Evolutionary conservation across 352 stramenopile genomes (phyloP), one percentile per base, ranked within the genome.

Genomic region (Phytophthora crassamura): DNA sequence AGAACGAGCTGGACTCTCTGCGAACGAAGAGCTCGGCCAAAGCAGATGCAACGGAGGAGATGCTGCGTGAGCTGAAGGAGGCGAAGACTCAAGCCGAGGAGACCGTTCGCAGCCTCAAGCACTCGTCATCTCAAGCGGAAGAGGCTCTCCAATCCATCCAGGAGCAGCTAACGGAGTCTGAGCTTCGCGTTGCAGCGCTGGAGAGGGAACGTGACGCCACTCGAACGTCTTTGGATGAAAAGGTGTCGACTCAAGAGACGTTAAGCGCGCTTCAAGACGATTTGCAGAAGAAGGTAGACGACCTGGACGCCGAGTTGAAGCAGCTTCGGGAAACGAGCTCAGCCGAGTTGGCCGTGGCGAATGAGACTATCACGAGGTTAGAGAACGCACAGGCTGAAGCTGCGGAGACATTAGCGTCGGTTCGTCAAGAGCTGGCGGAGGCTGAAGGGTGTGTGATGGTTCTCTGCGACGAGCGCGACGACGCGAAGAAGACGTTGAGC

Each of bases 381-480:
- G 59, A 68, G 20, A 18, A 32, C 20, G 34, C 20, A 14, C 28
- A 70, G 34, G 61, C 45, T 14, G 34, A 75, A 41, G 49, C 45
- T 62, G 62, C 41, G 48, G 58, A 67, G 38, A 56, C 20, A 7
- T 35, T 71, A 28, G 48, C 57, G n/a, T 56, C 45, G 53, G 22
- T 78, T 40, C 72, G 64, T 18, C 48, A 69, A 22, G 68, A 80
- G 34, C 47, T 80, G n/a, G 52, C 64, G 22, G 54, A 77, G 52
- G 59, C 59, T 12, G 72, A 80, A 65, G 63, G 59, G 32, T 76
- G 64, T 15, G 67, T 77, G 30, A 67, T 77, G 64, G 67, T 75
- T 28, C 36, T 80, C 20, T 68, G 72, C 6, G 72, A 72, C 43
- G 67, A 80, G 46, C 71, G 67, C 28, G 71, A 79, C 61, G 67